Percentiles rank a stretch among this genome's conserved stretches.
These are phyloP conservation scores for Aspergillus viridinutans DNA, from an alignment of 2,329 filamentous ascomycete genomes.

Conservation along the genomic window DNA sequence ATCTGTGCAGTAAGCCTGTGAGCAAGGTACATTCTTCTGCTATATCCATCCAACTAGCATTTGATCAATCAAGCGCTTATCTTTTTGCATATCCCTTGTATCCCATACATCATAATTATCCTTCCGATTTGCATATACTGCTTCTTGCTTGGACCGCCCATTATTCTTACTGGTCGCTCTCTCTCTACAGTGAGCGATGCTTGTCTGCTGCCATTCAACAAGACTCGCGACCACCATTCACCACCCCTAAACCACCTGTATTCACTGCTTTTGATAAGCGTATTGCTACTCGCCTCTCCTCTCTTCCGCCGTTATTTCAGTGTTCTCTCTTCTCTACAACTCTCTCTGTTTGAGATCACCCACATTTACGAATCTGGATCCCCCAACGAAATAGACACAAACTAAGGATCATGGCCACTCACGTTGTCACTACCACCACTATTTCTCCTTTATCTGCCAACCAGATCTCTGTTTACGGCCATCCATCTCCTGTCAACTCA, in stretches of 20 bases:
- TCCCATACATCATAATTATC: not conserved
- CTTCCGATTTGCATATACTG: not conserved
- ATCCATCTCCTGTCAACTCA: slow-evolving; percentile 44
- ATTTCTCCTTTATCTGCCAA: slow-evolving; percentile 19
- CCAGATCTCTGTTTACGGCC: slow-evolving; percentile 37
- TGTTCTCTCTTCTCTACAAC: not conserved
- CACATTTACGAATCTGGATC: not conserved
- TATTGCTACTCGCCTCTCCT: not conserved
- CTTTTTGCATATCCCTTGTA: not conserved
- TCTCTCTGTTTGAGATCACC: not conserved
- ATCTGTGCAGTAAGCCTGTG: not conserved
- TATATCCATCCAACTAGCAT: not conserved
- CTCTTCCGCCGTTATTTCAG: not conserved
- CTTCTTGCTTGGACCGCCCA: not conserved
- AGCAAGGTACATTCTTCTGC: not conserved
- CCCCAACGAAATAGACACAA: not conserved
- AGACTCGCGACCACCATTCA: not conserved
- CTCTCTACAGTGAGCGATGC: not conserved
- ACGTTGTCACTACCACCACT: slow-evolving; percentile 29
- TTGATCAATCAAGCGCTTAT: not conserved
- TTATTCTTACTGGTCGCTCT: not conserved
- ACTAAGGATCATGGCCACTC: slow-evolving; percentile 24
- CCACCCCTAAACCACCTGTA: not conserved
- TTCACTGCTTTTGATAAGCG: not conserved
- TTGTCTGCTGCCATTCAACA: not conserved